phyloP scores from a whole-genome alignment of 495 filamentous ascomycete species.

The Podospora pseudocomata region DNA sequence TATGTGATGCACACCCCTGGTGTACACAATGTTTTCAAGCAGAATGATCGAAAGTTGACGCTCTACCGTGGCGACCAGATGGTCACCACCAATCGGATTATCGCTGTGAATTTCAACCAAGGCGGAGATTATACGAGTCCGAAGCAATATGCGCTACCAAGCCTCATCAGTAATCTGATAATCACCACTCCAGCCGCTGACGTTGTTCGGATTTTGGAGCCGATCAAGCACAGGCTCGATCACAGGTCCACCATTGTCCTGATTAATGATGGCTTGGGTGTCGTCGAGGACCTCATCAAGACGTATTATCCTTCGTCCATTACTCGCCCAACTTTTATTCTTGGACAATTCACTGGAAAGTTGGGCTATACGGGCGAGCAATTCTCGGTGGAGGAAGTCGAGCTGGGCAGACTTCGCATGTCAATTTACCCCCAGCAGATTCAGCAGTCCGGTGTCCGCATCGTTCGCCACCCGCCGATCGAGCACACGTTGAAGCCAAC shows the following conservation, averaged over 20 bases:
- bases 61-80: slow-evolving; percentile 18
- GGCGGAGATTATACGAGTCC: slow-evolving; percentile 35
- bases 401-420: slow-evolving; percentile 34
- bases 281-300: slow-evolving; percentile 67
- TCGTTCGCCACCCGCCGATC: slow-evolving; percentile 23
- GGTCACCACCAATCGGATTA: slow-evolving; percentile 19
- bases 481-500: slow-evolving; percentile 25
- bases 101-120: slow-evolving; percentile 17
- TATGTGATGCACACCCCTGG: slow-evolving; percentile 28
- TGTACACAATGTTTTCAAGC: slow-evolving; percentile 25
- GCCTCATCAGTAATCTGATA: slow-evolving; percentile 65
- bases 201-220: slow-evolving; percentile 53
- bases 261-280: slow-evolving; percentile 78
- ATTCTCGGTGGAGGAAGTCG: slow-evolving; percentile 61
- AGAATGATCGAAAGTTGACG: slow-evolving; percentile 22
- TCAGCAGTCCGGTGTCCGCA: neutral
- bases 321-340: slow-evolving; percentile 67
- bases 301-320: slow-evolving; percentile 61
- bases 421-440: slow-evolving; percentile 17
- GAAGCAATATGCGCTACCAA: slow-evolving; percentile 35
- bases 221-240: slow-evolving; percentile 63
- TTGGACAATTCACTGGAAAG: slow-evolving; percentile 67
- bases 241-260: slow-evolving; percentile 72
- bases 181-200: slow-evolving; percentile 60
- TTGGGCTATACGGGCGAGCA: slow-evolving; percentile 41